phyloP scores from a whole-genome alignment of 495 filamentous ascomycete genomes.

The Penicillium lagena region DNA sequence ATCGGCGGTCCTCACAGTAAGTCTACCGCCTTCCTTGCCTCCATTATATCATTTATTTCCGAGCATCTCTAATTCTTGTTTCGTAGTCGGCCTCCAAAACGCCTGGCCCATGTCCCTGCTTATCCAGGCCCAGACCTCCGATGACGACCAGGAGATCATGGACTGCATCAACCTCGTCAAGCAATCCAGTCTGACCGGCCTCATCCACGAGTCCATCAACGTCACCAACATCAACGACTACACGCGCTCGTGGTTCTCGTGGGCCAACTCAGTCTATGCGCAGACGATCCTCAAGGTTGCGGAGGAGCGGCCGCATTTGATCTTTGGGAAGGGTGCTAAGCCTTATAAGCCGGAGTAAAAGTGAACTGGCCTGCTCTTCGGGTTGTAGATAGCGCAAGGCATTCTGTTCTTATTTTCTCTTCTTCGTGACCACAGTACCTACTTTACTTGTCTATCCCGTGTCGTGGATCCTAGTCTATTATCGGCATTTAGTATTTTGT shows the following conservation, averaged over 20 bases:
- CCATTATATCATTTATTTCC: neutral
- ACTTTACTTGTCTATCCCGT: too few species aligned
- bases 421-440: too few species aligned
- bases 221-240: constrained; percentile 69
- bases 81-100: constrained; percentile 64
- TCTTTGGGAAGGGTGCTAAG: constrained; percentile 60
- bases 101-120: constrained; percentile 98
- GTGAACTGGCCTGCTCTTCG: too few species aligned
- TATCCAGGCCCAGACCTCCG: constrained; percentile 83
- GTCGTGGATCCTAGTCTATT: too few species aligned
- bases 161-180: constrained; percentile 66
- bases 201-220: constrained; percentile 90
- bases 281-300: constrained; percentile 90
- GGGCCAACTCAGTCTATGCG: constrained; percentile 95
- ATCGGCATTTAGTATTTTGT: too few species aligned
- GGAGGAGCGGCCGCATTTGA: constrained; percentile 74
- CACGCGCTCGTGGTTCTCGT: constrained; percentile 92
- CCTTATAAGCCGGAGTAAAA: constrained; percentile 24
- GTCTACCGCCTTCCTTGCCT: constrained; percentile 8
- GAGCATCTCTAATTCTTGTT: neutral
- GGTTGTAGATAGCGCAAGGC: too few species aligned
- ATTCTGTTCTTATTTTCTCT: too few species aligned
- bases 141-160: constrained; percentile 78
- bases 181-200: constrained; percentile 62
- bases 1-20: constrained; percentile 73